A percentile compares a stretch with the other conserved stretches of the same genome.
Conservation (phyloP, 495 filamentous ascomycete species). For the Xylaria grammica region DNA sequence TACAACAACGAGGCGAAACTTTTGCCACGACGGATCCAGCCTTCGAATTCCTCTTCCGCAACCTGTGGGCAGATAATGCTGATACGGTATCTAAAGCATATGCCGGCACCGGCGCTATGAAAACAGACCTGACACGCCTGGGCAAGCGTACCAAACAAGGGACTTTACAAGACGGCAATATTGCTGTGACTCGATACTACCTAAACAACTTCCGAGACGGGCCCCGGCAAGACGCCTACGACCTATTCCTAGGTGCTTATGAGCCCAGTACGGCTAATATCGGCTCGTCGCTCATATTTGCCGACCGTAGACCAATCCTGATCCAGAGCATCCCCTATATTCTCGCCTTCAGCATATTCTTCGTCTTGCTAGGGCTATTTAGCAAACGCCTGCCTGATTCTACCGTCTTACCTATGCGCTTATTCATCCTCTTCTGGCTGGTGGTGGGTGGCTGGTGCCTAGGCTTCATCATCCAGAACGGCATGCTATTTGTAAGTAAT, state of each 20-base stretch:
- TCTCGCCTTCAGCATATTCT: constrained; percentile 83
- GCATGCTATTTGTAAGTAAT: constrained; percentile 86
- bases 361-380: constrained; percentile 78
- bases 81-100: constrained; percentile 92
- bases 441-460: constrained; percentile 69
- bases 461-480: constrained; percentile 77
- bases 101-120: constrained; percentile 92
- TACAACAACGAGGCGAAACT: constrained; percentile 71
- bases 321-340: constrained; percentile 92
- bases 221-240: constrained; percentile 91
- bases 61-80: constrained; percentile 97
- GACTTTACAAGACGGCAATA: constrained; percentile 77
- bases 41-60: constrained; percentile 89
- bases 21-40: constrained; percentile 70
- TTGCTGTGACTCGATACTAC: constrained; percentile 83
- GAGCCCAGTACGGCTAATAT: constrained; percentile 68
- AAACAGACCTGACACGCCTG: constrained; percentile 92
- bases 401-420: constrained; percentile 73
- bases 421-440: constrained; percentile 80
- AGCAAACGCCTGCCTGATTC: constrained; percentile 69
- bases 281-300: constrained; percentile 71
- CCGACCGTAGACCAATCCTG: constrained; percentile 83
- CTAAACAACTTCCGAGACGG: constrained; percentile 93
- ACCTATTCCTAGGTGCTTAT: constrained; percentile 88
- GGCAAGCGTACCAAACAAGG: constrained; percentile 85